Conservation (phyloP, 495 filamentous ascomycete genomes). For the Articulospora tetracladia region DNA sequence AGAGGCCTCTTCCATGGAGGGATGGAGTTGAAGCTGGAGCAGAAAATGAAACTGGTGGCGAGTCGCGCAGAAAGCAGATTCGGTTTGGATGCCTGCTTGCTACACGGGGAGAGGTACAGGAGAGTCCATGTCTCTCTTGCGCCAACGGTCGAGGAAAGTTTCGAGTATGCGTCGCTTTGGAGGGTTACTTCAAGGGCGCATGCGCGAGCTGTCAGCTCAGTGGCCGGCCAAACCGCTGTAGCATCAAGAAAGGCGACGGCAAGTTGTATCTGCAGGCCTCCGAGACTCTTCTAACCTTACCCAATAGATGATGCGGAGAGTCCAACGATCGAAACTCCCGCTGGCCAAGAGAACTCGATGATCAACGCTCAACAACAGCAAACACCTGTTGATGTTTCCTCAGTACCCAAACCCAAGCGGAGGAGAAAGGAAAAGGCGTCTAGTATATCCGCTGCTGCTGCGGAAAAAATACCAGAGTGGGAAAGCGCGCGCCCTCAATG, state of each 20-base stretch:
- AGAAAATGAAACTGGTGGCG: constrained; percentile 23
- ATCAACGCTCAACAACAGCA: constrained; percentile 6
- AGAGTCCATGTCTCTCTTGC: constrained; percentile 17
- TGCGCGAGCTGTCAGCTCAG: constrained; percentile 25
- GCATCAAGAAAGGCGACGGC: constrained; percentile 26
- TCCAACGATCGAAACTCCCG: constrained; percentile 6
- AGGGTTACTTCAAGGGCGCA: constrained; percentile 24
- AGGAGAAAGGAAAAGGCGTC: constrained; percentile 2
- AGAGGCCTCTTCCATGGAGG: constrained; percentile 20
- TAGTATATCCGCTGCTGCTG: neutral
- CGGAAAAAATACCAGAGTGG: constrained; percentile 16
- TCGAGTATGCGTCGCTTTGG: constrained; percentile 21
- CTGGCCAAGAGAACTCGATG: neutral
- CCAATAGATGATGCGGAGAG: constrained; percentile 6
- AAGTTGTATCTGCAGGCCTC: neutral
- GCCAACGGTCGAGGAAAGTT: constrained; percentile 27
- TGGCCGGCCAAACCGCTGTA: constrained; percentile 24
- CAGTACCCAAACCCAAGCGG: constrained; percentile 17
- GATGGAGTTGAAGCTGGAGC: constrained; percentile 22
- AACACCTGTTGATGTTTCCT: neutral
- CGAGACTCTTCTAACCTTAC: neutral
- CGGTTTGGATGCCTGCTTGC: constrained; percentile 24
- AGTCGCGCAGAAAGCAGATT: constrained; percentile 25
- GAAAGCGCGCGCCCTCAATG: constrained; percentile 21
- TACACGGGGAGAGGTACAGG: constrained; percentile 20